These are phyloP conservation scores for Penicillium sp. DNA, from an alignment of 2,329 filamentous ascomycete genomes.

Conservation along the genomic window DNA sequence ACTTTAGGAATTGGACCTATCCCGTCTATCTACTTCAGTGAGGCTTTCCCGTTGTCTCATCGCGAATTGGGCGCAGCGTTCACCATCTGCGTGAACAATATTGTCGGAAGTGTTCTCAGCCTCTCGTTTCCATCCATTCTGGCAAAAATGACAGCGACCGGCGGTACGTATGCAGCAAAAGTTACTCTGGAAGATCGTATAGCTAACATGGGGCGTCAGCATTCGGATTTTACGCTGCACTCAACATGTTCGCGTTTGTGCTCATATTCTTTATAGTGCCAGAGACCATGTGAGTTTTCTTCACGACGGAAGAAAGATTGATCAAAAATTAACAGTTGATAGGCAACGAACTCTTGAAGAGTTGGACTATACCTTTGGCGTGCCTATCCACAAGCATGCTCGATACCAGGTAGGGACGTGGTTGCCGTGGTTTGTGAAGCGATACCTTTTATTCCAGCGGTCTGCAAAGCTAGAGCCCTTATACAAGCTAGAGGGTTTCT, in stretches of 20 bases:
- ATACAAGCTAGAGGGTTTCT: slow-evolving; percentile 32
- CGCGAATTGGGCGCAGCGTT: slow-evolving; percentile 54
- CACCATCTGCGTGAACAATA: slow-evolving; percentile 52
- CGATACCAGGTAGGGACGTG: slow-evolving; percentile 41
- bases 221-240: slow-evolving; percentile 51
- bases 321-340: background rate
- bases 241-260: slow-evolving; percentile 51
- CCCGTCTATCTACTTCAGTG: slow-evolving; percentile 54
- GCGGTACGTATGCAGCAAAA: slow-evolving; percentile 2
- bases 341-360: slow-evolving; percentile 32
- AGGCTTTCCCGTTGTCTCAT: slow-evolving; percentile 52
- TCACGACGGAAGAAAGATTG: background rate
- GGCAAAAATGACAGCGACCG: slow-evolving; percentile 17
- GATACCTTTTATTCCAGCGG: slow-evolving; percentile 44
- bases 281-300: slow-evolving; percentile 40
- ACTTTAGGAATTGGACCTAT: slow-evolving; percentile 44
- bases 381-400: slow-evolving; percentile 45
- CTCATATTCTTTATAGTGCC: slow-evolving; percentile 45
- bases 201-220: slow-evolving; percentile 11
- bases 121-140: slow-evolving; percentile 39
- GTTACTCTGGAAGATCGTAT: background rate
- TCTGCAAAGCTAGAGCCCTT: slow-evolving; percentile 34
- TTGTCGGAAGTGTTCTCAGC: slow-evolving; percentile 51
- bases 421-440: slow-evolving; percentile 51
- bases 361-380: slow-evolving; percentile 51